Evolutionary conservation across 1,284 basidiomycete genomes (phyloP).

Genomic region (Clitocybe nebularis): DNA sequence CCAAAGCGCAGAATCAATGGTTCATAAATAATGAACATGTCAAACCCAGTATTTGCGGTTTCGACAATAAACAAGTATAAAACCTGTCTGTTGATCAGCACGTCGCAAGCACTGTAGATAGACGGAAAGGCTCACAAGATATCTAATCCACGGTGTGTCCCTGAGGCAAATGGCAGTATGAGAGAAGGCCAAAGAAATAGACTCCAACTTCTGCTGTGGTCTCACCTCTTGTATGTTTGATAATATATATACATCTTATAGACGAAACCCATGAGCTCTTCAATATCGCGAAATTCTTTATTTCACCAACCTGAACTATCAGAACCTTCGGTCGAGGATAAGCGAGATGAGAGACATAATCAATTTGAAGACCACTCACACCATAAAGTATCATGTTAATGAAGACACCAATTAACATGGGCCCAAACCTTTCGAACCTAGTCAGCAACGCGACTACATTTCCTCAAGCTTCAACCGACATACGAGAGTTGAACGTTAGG

Average conservation of each 20-base stretch:
- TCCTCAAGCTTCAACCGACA: not conserved
- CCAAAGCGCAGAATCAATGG: constrained; percentile 29
- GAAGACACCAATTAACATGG: constrained; percentile 28
- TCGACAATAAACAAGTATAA: constrained; percentile 28
- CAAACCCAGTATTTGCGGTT: constrained; percentile 24
- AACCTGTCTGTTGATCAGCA: constrained; percentile 17
- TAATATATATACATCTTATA: constrained; percentile 25
- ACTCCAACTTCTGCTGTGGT: too few relatives aligned
- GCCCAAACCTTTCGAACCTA: constrained; percentile 21
- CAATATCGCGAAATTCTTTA: not conserved
- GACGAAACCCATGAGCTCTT: not conserved
- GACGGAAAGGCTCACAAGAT: constrained; percentile 14
- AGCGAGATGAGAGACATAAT: not conserved
- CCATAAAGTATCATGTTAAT: constrained; percentile 28
- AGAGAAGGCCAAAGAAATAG: not conserved
- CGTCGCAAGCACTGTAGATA: not conserved
- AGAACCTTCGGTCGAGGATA: constrained; percentile 16
- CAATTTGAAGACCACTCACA: constrained; percentile 16
- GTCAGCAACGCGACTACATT: not conserved
- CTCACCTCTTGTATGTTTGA: constrained; percentile 23
- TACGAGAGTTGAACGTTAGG: constrained; percentile 17
- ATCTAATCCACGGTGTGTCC: constrained; percentile 23
- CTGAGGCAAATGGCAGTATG: constrained; percentile 12
- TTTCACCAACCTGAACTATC: constrained; percentile 19
- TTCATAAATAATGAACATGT: constrained; percentile 30